Percentiles rank a stretch among this genome's conserved stretches.
Conservation (phyloP, 2,329 filamentous ascomycete species). For the Ophioceras dolichostomum region DNA sequence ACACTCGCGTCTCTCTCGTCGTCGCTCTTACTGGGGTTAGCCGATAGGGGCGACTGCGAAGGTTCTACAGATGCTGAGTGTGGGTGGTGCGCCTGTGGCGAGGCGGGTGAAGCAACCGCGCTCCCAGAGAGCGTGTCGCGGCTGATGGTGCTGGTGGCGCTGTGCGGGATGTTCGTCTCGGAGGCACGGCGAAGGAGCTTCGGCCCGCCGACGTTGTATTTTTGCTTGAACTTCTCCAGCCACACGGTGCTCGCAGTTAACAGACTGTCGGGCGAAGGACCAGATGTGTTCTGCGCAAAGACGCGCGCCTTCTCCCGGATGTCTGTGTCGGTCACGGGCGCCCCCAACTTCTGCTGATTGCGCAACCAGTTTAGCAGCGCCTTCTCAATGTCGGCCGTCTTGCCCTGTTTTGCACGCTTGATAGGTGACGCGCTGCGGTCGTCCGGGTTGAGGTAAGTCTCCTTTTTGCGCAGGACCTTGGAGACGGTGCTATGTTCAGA, state of each 20-base stretch:
- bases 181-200: slow-evolving; percentile 44
- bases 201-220: slow-evolving; percentile 46
- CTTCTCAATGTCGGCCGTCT: slow-evolving; percentile 82
- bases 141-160: slow-evolving; percentile 42
- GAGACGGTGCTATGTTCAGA: slow-evolving; percentile 98
- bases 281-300: slow-evolving; percentile 51
- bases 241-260: slow-evolving; percentile 40
- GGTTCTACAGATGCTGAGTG: slow-evolving; percentile 33
- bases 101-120: slow-evolving; percentile 46
- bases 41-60: slow-evolving; percentile 59
- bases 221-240: slow-evolving; percentile 94
- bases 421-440: slow-evolving; percentile 68
- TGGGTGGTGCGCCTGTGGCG: slow-evolving; percentile 54
- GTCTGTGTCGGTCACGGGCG: slow-evolving; percentile 62
- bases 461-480: slow-evolving; percentile 87
- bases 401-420: slow-evolving; percentile 66
- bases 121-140: too few species aligned
- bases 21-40: slow-evolving; percentile 45
- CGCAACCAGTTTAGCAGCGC: slow-evolving; percentile 79
- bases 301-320: slow-evolving; percentile 75
- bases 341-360: slow-evolving; percentile 67
- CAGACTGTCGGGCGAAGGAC: background rate
- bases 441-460: slow-evolving; percentile 79
- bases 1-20: slow-evolving; percentile 46
- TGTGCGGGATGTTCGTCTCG: slow-evolving; percentile 61